phyloP scores from a whole-genome alignment of 768 basidiomycete species.

The Podaxis sp. region DNA sequence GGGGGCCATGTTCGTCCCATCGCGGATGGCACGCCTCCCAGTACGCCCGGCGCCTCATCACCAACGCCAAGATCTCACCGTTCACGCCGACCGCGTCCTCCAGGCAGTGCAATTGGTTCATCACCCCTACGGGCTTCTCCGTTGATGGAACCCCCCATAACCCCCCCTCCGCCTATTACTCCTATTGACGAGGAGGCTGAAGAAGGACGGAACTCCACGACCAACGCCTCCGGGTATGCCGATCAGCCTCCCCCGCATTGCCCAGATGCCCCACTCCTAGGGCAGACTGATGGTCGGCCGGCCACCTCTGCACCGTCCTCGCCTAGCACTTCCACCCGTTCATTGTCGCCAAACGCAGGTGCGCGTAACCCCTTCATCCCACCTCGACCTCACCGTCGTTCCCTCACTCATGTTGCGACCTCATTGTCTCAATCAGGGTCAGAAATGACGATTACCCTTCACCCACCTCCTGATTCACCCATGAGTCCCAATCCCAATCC shows the following conservation, averaged over 20 bases:
- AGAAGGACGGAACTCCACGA: slow-evolving; percentile 25
- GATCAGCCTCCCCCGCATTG: slow-evolving; percentile 8
- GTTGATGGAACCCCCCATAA: slow-evolving; percentile 35
- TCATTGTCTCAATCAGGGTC: slow-evolving; percentile 60
- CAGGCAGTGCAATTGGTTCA: slow-evolving; percentile 43
- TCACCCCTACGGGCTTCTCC: slow-evolving; percentile 63
- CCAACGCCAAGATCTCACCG: slow-evolving; percentile 49
- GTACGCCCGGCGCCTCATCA: slow-evolving; percentile 39
- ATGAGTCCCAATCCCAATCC: slow-evolving; percentile 69
- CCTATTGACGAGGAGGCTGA: slow-evolving; percentile 64
- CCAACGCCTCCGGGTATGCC: slow-evolving; percentile 17
- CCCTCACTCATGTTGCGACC: slow-evolving; percentile 64
- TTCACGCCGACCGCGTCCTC: slow-evolving; percentile 53
- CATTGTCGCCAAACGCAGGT: slow-evolving; percentile 71
- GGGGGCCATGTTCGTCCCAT: slow-evolving; percentile 53
- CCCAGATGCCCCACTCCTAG: slow-evolving; percentile 22
- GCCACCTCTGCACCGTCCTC: slow-evolving; percentile 28
- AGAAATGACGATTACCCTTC: slow-evolving; percentile 65
- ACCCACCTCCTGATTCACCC: slow-evolving; percentile 78
- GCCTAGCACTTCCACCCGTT: slow-evolving; percentile 45
- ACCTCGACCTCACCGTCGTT: slow-evolving; percentile 61
- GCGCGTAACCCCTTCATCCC: slow-evolving; percentile 78
- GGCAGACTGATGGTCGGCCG: slow-evolving; percentile 9
- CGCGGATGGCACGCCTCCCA: slow-evolving; percentile 35
- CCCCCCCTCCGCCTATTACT: slow-evolving; percentile 68